A percentile compares a stretch with the other conserved stretches of the same genome.
phyloP scores from a whole-genome alignment of 768 basidiomycete genomes.

The Suillus weaverae region DNA sequence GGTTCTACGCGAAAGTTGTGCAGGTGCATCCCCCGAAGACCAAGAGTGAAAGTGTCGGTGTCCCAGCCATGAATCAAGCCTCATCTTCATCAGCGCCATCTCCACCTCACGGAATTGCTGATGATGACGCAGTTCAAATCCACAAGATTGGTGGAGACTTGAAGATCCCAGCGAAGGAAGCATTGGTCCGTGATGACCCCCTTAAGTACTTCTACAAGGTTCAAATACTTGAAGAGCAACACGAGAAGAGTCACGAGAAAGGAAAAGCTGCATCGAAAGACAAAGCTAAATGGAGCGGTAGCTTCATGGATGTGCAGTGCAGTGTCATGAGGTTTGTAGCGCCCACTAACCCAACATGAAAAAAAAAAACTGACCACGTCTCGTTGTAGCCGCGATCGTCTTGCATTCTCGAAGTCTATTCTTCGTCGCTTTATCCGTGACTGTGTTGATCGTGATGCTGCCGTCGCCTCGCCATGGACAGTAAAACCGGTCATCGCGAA shows the following conservation, averaged over 20 bases:
- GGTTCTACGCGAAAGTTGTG: conserved; percentile 81
- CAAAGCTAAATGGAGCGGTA: conserved; percentile 69
- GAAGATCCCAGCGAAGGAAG: conserved; percentile 69
- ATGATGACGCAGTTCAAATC: conserved; percentile 49
- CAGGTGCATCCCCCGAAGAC: conserved; percentile 73
- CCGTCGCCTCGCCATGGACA: conserved; percentile 93
- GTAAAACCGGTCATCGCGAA: conserved; percentile 85
- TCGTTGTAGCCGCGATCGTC: conserved; percentile 78
- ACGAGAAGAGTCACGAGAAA: conserved; percentile 66
- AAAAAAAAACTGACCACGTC: conserved; percentile 10
- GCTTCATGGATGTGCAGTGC: conserved; percentile 81
- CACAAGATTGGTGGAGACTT: conserved; percentile 83
- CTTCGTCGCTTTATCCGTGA: conserved; percentile 95
- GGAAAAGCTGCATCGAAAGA: conserved; percentile 54
- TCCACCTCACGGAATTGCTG: conserved; percentile 42
- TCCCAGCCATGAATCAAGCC: conserved; percentile 26
- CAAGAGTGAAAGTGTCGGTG: conserved; percentile 40
- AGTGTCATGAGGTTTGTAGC: conserved; percentile 72
- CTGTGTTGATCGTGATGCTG: conserved; percentile 89
- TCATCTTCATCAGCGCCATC: conserved; percentile 49
- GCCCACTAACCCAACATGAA: conserved; percentile 1
- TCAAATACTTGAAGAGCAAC: conserved; percentile 77
- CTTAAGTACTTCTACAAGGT: conserved; percentile 85
- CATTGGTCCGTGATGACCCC: conserved; percentile 73
- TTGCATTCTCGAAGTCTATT: conserved; percentile 96